Evolutionary conservation across 169 alveolate species (phyloP).

Genomic region (Plasmodium fragile): DNA sequence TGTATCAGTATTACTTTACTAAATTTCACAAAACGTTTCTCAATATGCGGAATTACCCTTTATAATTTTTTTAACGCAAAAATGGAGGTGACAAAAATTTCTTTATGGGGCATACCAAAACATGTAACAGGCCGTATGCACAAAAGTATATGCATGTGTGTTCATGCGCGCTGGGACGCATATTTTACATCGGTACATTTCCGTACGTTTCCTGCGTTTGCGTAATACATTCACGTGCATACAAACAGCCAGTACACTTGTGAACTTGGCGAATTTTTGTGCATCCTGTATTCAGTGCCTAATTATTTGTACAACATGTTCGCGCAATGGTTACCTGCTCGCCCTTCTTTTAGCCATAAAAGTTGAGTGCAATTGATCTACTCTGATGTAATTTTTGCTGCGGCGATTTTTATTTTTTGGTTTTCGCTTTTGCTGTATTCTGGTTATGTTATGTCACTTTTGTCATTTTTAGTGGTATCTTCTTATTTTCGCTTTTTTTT

Average conservation of each 20-base stretch:
- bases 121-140: background rate
- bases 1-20: background rate
- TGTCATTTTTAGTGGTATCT: background rate
- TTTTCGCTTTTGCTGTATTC: background rate
- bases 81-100: background rate
- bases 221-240: background rate
- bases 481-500: background rate
- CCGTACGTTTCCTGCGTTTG: background rate
- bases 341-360: background rate
- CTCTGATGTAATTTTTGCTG: background rate
- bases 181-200: background rate
- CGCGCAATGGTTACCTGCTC: background rate
- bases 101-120: background rate
- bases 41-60: background rate
- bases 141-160: background rate
- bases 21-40: background rate
- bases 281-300: background rate
- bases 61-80: background rate
- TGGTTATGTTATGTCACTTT: background rate
- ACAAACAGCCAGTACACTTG: background rate
- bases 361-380: conserved; percentile 3
- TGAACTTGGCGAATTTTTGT: background rate
- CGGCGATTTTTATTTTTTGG: background rate
- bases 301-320: background rate
- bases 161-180: background rate